Conservation (phyloP, 805 yeast genomes). For the Nakazawaea peltata region DNA sequence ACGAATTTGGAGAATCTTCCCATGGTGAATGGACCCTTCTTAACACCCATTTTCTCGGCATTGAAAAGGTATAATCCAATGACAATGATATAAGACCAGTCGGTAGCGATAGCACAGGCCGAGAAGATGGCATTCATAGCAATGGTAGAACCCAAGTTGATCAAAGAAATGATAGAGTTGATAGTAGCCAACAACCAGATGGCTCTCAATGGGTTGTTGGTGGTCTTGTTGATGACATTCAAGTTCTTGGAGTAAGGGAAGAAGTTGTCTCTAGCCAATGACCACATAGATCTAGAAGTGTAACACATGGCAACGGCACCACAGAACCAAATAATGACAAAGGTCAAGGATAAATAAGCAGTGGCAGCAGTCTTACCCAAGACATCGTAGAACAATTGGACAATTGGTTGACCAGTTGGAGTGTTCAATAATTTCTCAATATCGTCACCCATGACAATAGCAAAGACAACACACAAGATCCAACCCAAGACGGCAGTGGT, state of each 20-base stretch:
- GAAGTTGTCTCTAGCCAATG: conserved; percentile 50
- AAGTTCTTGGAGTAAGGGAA: conserved; percentile 37
- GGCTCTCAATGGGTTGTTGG: conserved; percentile 35
- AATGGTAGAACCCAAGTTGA: conserved; percentile 30
- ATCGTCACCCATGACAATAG: conserved; percentile 35
- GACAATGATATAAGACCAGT: conserved; percentile 42
- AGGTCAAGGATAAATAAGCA: conserved; percentile 39
- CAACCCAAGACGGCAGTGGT: conserved; percentile 44
- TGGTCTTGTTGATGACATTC: conserved; percentile 29
- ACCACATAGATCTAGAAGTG: conserved; percentile 45
- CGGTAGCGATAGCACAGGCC: conserved; percentile 42
- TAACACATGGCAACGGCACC: conserved; percentile 44
- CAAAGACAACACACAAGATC: conserved; percentile 37
- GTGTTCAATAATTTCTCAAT: conserved; percentile 24
- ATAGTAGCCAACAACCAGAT: conserved; percentile 34
- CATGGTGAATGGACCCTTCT: conserved; percentile 40
- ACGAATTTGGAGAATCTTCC: conserved; percentile 32
- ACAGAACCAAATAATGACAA: conserved; percentile 44
- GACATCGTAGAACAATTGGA: conserved; percentile 40
- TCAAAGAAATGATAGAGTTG: conserved; percentile 35
- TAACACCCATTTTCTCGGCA: conserved; percentile 35
- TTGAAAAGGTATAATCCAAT: conserved; percentile 33
- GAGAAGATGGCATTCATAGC: conserved; percentile 51
- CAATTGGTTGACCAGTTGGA: conserved; percentile 41
- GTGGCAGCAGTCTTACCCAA: conserved; percentile 48